These are phyloP conservation scores for Fusarium pilosicola DNA, from an alignment of 2,329 filamentous ascomycete genomes.

Conservation along the genomic window DNA sequence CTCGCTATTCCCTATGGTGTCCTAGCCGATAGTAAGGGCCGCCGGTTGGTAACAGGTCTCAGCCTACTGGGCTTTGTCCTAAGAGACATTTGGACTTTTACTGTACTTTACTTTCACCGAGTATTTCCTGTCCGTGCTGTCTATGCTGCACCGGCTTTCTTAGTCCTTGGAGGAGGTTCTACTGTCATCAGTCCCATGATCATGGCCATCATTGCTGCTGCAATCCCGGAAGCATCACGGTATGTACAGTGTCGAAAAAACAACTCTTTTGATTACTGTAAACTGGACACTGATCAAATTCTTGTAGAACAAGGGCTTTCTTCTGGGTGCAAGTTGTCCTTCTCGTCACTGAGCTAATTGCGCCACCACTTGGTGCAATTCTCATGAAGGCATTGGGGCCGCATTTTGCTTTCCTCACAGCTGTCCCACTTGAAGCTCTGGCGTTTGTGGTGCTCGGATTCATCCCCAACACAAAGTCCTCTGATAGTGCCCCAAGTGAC, in stretches of 20 bases:
- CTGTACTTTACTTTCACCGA: not conserved
- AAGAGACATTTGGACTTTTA: not conserved
- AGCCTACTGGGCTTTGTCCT: not conserved
- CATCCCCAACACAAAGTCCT: not conserved
- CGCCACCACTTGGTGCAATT: not conserved
- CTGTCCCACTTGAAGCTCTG: not conserved
- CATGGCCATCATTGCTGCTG: constrained; percentile 5
- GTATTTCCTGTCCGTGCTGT: not conserved
- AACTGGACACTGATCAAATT: not conserved
- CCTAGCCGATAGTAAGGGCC: not conserved
- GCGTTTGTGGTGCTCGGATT: not conserved
- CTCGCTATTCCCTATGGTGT: not conserved
- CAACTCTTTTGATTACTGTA: accelerated
- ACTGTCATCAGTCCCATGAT: constrained; percentile 1
- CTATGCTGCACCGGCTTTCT: not conserved
- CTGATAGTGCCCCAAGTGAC: not conserved
- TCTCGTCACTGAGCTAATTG: not conserved
- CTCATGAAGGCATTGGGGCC: not conserved
- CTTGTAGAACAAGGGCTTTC: not conserved
- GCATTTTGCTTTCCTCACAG: not conserved
- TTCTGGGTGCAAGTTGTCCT: not conserved
- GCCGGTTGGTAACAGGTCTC: not conserved
- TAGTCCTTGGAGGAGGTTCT: not conserved
- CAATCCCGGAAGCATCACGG: not conserved
- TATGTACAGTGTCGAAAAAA: not conserved